Conservation (phyloP, 805 yeast genomes). For the Lipomyces starkeyi region DNA sequence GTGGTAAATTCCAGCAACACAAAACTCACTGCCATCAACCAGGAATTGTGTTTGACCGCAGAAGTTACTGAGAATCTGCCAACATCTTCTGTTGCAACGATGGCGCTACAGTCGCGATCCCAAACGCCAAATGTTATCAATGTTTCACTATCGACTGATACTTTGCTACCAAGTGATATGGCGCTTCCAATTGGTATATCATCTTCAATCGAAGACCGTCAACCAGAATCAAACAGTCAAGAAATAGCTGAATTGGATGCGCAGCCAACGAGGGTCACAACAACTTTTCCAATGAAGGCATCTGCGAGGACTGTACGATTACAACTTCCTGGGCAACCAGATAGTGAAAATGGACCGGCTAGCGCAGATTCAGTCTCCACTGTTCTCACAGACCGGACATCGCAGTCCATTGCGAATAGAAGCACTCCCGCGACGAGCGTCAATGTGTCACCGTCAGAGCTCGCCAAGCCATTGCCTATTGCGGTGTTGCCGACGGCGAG, state of each 20-base stretch:
- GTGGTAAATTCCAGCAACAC: background rate
- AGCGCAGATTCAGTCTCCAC: background rate
- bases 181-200: background rate
- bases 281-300: background rate
- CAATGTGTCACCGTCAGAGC: background rate
- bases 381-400: background rate
- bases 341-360: background rate
- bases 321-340: background rate
- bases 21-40: background rate
- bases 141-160: background rate
- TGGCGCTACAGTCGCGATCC: background rate
- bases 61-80: background rate
- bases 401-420: constrained; percentile 1
- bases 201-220: background rate
- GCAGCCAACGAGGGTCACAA: background rate
- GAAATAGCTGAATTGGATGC: background rate
- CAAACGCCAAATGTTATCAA: background rate
- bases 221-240: background rate
- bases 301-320: background rate
- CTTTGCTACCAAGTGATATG: background rate
- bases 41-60: background rate
- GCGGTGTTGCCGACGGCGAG: background rate
- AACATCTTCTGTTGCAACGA: background rate
- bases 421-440: background rate
- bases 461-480: background rate